Conservation (phyloP, 1,284 basidiomycete genomes). For the Bondarzewia mesenterica region DNA sequence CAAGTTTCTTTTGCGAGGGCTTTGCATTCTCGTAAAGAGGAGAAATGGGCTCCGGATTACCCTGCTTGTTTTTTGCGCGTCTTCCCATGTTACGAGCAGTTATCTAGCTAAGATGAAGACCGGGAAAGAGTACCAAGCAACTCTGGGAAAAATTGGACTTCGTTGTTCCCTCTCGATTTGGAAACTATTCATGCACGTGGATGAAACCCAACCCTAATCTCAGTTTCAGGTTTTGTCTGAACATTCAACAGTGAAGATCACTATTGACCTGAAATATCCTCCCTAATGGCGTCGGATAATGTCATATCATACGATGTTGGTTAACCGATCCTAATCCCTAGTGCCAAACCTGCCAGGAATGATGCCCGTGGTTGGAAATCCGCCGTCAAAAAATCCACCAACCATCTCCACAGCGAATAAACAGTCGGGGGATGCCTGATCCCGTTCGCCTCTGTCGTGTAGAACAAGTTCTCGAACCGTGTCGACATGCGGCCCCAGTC, state of each 20-base stretch:
- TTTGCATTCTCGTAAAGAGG: conserved; percentile 26
- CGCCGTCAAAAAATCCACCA: conserved; percentile 82
- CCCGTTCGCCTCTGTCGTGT: conserved; percentile 50
- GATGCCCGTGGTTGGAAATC: conserved; percentile 85
- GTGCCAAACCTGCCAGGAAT: conserved; percentile 62
- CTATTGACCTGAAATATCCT: not conserved
- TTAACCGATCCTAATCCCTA: conserved; percentile 54
- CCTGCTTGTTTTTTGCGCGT: conserved; percentile 88
- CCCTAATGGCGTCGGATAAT: no score
- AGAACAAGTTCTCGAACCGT: conserved; percentile 71
- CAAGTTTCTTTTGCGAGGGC: conserved; percentile 47
- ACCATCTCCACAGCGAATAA: conserved; percentile 59
- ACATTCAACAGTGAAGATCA: not conserved
- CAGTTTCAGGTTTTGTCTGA: no score
- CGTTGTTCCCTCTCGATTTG: no score
- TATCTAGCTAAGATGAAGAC: no score
- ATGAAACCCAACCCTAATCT: not conserved
- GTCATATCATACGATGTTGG: not conserved
- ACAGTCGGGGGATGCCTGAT: conserved; percentile 51
- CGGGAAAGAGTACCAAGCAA: no score
- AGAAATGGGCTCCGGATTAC: conserved; percentile 56
- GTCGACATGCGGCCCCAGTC: conserved; percentile 63
- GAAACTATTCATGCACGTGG: no score
- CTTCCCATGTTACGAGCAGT: conserved; percentile 73
- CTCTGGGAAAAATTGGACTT: no score